Conservation (phyloP, 1,139 yeast genomes). For the Debaryomyces sp. region DNA sequence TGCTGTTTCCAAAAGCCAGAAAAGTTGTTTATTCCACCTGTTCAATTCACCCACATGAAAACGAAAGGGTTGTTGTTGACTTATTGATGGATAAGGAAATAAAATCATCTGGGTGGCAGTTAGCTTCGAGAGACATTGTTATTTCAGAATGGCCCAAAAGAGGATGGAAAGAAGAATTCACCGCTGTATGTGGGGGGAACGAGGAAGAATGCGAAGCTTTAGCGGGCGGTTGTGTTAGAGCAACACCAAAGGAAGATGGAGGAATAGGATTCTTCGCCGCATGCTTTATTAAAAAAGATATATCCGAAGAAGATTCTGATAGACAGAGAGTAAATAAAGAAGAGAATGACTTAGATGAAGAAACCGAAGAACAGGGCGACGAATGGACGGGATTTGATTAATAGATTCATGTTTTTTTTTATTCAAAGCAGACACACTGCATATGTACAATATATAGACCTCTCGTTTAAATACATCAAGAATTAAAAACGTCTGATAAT, state of each 20-base stretch:
- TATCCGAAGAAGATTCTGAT: not conserved
- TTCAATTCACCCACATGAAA: constrained; percentile 90
- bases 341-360: not conserved
- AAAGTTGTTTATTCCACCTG: constrained; percentile 95
- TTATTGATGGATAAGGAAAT: constrained; percentile 67
- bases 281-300: constrained; percentile 52
- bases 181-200: constrained; percentile 46
- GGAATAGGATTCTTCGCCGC: constrained; percentile 98
- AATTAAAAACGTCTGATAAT: constrained; percentile 51
- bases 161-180: constrained; percentile 72
- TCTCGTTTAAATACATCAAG: not conserved
- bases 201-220: constrained; percentile 47
- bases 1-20: constrained; percentile 73
- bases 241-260: constrained; percentile 85
- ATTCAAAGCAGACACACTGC: not conserved
- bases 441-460: not conserved
- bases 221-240: constrained; percentile 87
- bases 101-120: constrained; percentile 69
- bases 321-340: not conserved
- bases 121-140: constrained; percentile 64
- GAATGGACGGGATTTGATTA: constrained; percentile 21
- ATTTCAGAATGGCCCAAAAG: constrained; percentile 85
- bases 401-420: not conserved
- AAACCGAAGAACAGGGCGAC: constrained; percentile 13
- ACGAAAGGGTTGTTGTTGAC: constrained; percentile 86